Percentiles rank a stretch among this genome's conserved stretches.
These are phyloP conservation scores for Neckera pumila DNA, from an alignment of 225 moss, liverwort and hornwort genomes.

Conservation along the genomic window DNA sequence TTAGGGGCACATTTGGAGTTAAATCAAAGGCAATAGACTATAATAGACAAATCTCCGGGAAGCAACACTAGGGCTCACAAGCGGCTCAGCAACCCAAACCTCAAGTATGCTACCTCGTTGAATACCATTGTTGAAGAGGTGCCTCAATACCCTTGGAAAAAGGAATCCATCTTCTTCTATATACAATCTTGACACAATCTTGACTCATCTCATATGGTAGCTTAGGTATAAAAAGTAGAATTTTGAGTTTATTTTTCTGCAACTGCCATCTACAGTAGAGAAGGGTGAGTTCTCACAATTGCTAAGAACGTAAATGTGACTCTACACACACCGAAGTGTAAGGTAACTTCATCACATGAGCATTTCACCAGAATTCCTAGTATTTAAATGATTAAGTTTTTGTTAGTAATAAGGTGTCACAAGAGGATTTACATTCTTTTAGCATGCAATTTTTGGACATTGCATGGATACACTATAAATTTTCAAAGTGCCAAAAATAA, in stretches of 20 bases:
- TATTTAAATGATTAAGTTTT: not conserved
- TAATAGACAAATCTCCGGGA: too few species aligned
- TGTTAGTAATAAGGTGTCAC: not conserved
- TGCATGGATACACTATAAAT: not conserved
- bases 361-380: not conserved
- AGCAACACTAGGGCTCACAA: accelerated
- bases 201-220: not conserved
- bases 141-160: not conserved
- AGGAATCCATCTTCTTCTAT: not conserved
- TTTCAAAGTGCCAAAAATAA: not conserved
- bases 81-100: not conserved
- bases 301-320: not conserved
- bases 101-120: not conserved
- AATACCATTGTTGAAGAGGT: not conserved
- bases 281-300: not conserved
- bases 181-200: not conserved
- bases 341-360: not conserved
- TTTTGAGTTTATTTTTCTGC: not conserved
- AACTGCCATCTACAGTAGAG: not conserved
- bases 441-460: not conserved
- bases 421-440: not conserved
- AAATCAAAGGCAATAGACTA: not conserved
- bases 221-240: not conserved
- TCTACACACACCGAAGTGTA: not conserved
- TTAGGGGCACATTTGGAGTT: not conserved